Base-by-base conservation (phyloP, 2,329 filamentous ascomycete genomes). In the Macroventuria anomochaeta region DNA sequence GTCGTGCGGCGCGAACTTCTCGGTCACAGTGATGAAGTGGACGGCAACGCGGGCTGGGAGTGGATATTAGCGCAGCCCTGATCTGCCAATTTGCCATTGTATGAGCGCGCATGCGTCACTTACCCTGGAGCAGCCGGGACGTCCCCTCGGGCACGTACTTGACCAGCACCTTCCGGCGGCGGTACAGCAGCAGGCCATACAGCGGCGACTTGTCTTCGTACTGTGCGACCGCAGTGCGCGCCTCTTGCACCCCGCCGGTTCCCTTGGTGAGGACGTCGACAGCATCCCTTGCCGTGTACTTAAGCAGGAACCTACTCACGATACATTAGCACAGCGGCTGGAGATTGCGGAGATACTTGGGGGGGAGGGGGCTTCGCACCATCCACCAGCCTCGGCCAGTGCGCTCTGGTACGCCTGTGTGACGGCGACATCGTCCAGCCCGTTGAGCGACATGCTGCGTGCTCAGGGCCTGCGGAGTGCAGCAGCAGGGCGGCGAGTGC, bases 71-170 rank as follows among this genome's bases (percentile, higher is more conserved):
- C 51, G 41, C 28, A 31, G 26, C 12, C 20, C 32, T 37, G 39
- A 21, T 42, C 8, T 37, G 44, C 46, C 3, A 31, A 21, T 11
- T 18, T 5, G 23, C 23, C 23, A 5, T 25, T 25, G 23, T 8
- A 26, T 7, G 38, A 46, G 7, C 26, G 29, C 5, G 26, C 7
- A 18, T n/a, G 6, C 13, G 5, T 3, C n/a, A 11, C 20, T 6
- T 77, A 96, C 95, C 95, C 89, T 96, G 90, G 47, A 99, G 81
- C 49, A 99, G 81, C 67, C 95, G 85, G 59, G 95, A 97, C 62
- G 93, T 93, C 55, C 88, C 90, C 55, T 96, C 91, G 1, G 93
- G 95, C 58, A 96, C 83, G 74, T 95, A 96, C 78, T 95, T 97
- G 74, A 99, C 84, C 55, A 99, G 78, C 41, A 97, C 89, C 76